Conservation (phyloP, 768 basidiomycete genomes). For the Calocera cornea region DNA sequence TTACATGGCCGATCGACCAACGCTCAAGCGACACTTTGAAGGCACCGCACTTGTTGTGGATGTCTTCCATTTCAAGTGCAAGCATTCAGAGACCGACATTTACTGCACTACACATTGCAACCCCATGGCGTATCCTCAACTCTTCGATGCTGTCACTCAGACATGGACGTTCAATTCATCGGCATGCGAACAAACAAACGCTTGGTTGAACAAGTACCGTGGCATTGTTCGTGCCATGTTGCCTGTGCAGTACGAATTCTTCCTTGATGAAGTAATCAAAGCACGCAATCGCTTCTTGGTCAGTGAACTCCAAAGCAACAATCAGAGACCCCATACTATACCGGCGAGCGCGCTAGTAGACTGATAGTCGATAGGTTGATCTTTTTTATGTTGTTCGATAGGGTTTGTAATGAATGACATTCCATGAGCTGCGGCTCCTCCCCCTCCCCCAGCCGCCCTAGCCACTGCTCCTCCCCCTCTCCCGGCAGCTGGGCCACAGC, state of each 20-base stretch:
- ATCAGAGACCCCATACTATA: too few species aligned
- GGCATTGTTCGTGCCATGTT: constrained; percentile 27
- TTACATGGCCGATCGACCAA: background rate
- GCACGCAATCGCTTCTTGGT: constrained; percentile 16
- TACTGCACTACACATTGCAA: constrained; percentile 24
- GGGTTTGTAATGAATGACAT: too few species aligned
- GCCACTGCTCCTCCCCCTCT: too few species aligned
- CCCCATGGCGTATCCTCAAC: constrained; percentile 20
- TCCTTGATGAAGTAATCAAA: constrained; percentile 29
- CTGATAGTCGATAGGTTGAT: too few species aligned
- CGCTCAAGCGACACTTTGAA: constrained; percentile 12
- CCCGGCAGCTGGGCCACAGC: too few species aligned
- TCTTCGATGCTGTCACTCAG: constrained; percentile 16
- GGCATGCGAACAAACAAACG: background rate
- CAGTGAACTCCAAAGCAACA: background rate
- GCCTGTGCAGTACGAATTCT: constrained; percentile 24
- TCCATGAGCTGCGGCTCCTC: too few species aligned
- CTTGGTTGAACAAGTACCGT: constrained; percentile 3
- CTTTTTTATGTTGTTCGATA: too few species aligned
- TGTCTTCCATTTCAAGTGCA: constrained; percentile 29
- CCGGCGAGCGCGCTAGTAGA: too few species aligned
- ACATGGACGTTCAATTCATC: constrained; percentile 6
- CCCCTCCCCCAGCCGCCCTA: too few species aligned
- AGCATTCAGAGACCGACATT: constrained; percentile 23
- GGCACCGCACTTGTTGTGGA: constrained; percentile 21